Evolutionary conservation across 352 stramenopile genomes (phyloP).

Genomic region (Pythium apleroticum): DNA sequence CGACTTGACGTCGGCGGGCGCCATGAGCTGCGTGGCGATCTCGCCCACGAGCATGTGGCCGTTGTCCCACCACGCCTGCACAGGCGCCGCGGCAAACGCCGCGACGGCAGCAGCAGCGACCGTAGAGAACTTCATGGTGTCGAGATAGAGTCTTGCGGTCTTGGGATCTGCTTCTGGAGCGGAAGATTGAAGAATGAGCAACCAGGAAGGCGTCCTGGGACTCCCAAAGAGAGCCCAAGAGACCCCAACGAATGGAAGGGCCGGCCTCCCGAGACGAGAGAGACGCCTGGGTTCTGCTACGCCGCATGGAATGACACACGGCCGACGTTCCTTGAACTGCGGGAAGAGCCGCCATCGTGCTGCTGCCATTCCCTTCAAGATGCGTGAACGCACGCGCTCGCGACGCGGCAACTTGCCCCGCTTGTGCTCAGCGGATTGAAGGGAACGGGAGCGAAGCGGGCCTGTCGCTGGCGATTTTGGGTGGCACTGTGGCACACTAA

Average conservation of each 20-base stretch:
- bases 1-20: slow-evolving; percentile 21
- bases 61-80: slow-evolving; percentile 35
- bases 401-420: not conserved
- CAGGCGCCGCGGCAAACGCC: slow-evolving; percentile 10
- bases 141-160: not conserved
- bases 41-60: slow-evolving; percentile 36
- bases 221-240: not conserved
- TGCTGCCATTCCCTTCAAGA: not conserved
- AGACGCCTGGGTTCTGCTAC: not conserved
- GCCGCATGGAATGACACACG: not conserved
- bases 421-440: not conserved
- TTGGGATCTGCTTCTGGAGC: not conserved
- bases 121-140: slow-evolving; percentile 4
- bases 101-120: slow-evolving; percentile 7
- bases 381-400: too few relatives aligned
- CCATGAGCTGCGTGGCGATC: slow-evolving; percentile 33
- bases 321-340: not conserved
- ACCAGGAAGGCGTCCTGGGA: not conserved
- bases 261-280: too few relatives aligned
- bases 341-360: not conserved
- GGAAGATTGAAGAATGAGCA: not conserved
- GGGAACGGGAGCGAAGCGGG: not conserved
- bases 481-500: not conserved
- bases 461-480: not conserved
- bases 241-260: too few relatives aligned